Percentiles rank a stretch among this genome's conserved stretches.
These are phyloP conservation scores for Metschnikowia kunwiensis DNA, from an alignment of 805 yeast genomes.

Conservation along the genomic window DNA sequence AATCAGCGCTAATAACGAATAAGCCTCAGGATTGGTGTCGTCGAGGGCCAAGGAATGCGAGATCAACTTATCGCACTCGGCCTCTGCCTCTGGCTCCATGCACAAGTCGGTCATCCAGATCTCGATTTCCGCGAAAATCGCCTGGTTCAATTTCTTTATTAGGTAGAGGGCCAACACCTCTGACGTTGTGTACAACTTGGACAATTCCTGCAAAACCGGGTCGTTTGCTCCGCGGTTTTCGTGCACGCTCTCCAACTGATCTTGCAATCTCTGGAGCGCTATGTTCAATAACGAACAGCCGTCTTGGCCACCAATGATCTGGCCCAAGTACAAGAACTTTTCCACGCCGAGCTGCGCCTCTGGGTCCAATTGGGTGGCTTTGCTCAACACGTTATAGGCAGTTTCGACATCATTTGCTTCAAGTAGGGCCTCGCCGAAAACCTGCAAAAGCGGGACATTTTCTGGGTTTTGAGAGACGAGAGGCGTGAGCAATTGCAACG, in stretches of 20 bases:
- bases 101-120: constrained; percentile 98
- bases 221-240: constrained; percentile 24
- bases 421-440: constrained; percentile 71
- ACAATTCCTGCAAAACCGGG: constrained; percentile 24
- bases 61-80: constrained; percentile 70
- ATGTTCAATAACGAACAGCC: constrained; percentile 62
- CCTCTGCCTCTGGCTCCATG: constrained; percentile 88
- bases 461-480: constrained; percentile 30
- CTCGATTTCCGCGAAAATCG: constrained; percentile 81
- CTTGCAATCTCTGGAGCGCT: constrained; percentile 54
- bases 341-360: constrained; percentile 65
- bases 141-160: constrained; percentile 65
- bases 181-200: constrained; percentile 23
- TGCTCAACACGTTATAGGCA: constrained; percentile 62
- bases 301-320: constrained; percentile 76
- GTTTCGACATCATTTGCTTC: constrained; percentile 78
- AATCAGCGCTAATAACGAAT: constrained; percentile 79
- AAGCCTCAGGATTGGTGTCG: constrained; percentile 68
- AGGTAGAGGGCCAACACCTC: constrained; percentile 31
- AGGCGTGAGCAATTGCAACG: constrained; percentile 47
- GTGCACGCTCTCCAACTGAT: constrained; percentile 34
- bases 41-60: constrained; percentile 61
- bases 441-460: constrained; percentile 48
- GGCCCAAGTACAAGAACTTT: constrained; percentile 88
- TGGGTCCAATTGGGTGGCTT: constrained; percentile 68